phyloP scores from a whole-genome alignment of 2,329 filamentous ascomycete genomes.

The Albophoma yamanashiensis region DNA sequence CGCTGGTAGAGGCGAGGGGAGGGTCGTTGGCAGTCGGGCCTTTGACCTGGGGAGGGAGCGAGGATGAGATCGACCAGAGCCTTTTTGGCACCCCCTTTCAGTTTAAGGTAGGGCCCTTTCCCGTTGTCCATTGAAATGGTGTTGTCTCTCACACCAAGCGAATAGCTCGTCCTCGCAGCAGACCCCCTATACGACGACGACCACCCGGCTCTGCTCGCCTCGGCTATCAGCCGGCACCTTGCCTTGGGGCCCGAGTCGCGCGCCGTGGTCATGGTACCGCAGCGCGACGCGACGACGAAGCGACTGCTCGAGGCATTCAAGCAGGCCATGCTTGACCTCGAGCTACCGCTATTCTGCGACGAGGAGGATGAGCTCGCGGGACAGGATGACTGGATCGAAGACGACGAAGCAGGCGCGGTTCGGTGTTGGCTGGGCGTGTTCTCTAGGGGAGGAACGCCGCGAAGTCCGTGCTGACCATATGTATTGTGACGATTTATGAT shows the following conservation, averaged over 20 bases:
- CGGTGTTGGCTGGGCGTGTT: slow-evolving; percentile 63
- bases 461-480: slow-evolving; percentile 1
- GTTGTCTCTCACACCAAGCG: not conserved
- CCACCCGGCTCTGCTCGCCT: slow-evolving; percentile 65
- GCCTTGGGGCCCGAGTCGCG: slow-evolving; percentile 44
- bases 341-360: slow-evolving; percentile 34
- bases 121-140: too few species aligned
- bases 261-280: slow-evolving; percentile 70
- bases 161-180: slow-evolving; percentile 67
- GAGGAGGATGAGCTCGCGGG: slow-evolving; percentile 54
- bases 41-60: slow-evolving; percentile 61
- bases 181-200: slow-evolving; percentile 81
- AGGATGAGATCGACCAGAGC: slow-evolving; percentile 30
- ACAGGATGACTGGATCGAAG: slow-evolving; percentile 62
- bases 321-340: slow-evolving; percentile 44
- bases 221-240: slow-evolving; percentile 60
- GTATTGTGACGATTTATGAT: not conserved
- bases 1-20: slow-evolving; percentile 40
- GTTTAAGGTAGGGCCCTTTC: slow-evolving; percentile 33
- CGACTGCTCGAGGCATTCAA: slow-evolving; percentile 54
- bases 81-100: slow-evolving; percentile 34
- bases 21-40: slow-evolving; percentile 52
- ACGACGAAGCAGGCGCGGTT: slow-evolving; percentile 37
- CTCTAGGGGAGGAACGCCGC: slow-evolving; percentile 19
- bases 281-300: slow-evolving; percentile 58